Base-by-base conservation (phyloP, 257 asterid species). In the Mitragyna speciosa region DNA sequence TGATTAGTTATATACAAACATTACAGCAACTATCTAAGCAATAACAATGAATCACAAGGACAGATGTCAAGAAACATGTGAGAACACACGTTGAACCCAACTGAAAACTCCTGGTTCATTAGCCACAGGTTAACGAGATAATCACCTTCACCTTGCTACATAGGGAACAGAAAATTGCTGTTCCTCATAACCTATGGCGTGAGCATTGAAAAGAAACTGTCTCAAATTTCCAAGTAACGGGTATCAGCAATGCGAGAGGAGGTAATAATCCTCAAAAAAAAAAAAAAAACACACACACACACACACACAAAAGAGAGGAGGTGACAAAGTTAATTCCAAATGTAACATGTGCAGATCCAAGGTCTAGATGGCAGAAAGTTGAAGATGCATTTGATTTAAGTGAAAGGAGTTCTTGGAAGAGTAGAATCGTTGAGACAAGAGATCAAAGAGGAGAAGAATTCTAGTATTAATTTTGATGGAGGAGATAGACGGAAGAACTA, bases 401-500 rank as follows among this genome's bases (percentile, higher is more conserved):
- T 92, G 8, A 84, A 82, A 36, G 95, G 94, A 28, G 90, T 96
- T 58, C 24, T 92, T 30, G 31, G 79, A 14, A 88, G 93, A 70
- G 87, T 91, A 26, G 87, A 88, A 51, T 49, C 39, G 51, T 28
- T 87, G 86, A 90, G 87, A 82, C 84, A 71, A 39, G 93, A 92
- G 31, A 80, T 83, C 64, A 78, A 79, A 73, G 89, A 85, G 45
- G 92, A 88, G 31, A 86, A 86, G 75, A 82, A 77, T 75, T 31
- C 51, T 0, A 88, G 89, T 79, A 41, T 22, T 33, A 88, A 77
- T n/a, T 95, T 90, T 88, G 91, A 90, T 79, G 81, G 85, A 52
- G 94, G 90, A 33, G 56, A 58, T 43, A 95, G 98, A 78, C 93
- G 98, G 98, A 95, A 95, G 86, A n/a, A n/a, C n/a, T 90, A 89